A percentile compares a stretch with the other conserved stretches of the same genome.
Conservation (phyloP, 345 rosid genomes). For the Mangifera indica region DNA sequence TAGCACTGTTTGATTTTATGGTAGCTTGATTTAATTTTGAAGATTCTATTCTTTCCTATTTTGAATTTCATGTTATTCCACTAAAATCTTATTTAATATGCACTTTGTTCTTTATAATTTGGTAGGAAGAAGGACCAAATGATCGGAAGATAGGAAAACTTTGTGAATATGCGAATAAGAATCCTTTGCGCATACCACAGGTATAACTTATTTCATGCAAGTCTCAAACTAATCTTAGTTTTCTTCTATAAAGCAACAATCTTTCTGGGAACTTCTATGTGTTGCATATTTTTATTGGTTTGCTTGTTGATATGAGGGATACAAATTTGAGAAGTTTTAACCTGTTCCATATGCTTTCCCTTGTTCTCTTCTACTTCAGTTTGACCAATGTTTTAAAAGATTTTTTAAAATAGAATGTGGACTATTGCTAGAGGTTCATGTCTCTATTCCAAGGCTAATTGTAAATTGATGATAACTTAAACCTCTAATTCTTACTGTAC, state of each 20-base stretch:
- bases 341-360: background rate
- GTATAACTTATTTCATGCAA: constrained; percentile 39
- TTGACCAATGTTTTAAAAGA: background rate
- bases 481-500: background rate
- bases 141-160: constrained; percentile 89
- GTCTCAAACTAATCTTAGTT: constrained; percentile 1
- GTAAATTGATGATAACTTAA: background rate
- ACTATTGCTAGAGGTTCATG: background rate
- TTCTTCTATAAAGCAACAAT: background rate
- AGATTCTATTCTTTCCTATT: background rate
- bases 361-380: background rate
- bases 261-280: background rate
- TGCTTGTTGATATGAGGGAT: background rate
- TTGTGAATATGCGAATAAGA: constrained; percentile 91
- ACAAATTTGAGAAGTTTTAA: background rate
- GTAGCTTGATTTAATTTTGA: background rate
- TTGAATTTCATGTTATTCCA: constrained; percentile 2
- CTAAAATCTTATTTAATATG: constrained; percentile 2
- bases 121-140: constrained; percentile 86
- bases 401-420: background rate
- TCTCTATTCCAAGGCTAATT: background rate
- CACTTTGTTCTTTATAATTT: constrained; percentile 22
- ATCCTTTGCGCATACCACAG: constrained; percentile 93
- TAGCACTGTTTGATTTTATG: background rate
- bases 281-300: background rate